Evolutionary conservation across 1,284 basidiomycete species (phyloP), one percentile per base, ranked within the genome.

Genomic region (Schizophyllum amplum): DNA sequence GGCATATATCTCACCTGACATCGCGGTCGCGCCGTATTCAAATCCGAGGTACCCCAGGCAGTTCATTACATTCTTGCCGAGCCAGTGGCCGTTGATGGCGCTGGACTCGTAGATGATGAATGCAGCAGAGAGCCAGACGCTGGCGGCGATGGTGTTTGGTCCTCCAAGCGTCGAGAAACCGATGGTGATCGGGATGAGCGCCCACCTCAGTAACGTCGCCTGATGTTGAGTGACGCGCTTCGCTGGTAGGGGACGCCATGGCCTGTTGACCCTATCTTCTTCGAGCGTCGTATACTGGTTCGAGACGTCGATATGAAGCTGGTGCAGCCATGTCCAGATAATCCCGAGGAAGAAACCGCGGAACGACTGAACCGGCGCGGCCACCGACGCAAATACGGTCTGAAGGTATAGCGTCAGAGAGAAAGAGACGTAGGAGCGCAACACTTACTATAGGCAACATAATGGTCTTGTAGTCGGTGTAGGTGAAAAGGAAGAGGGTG

Each of bases 311-410:
- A 65, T 68, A 20, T 73, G 73, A 5, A 79, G 65, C 9, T 76
- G 60, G 54, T 76, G 71, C 0, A 75, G 55, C 76, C 76, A 78
- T n/a, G 71, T 69, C 77, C 77, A 78, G 17, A 70, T 56, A 1
- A 68, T 52, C n/a, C 58, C 57, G 22, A 57, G 64, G 0, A 61
- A 57, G 0, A 71, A 51, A 1, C 59, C 59, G 2, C 49, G 23
- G 4, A 57, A n/a, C 7, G 59, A 66, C 2, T 62, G 51, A 1
- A 66, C 20, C 0, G 72, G 69, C 0, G 72, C 68, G 3, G 69
- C 62, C 3, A 66, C 68, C 48, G 52, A 60, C 1, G 72, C 70
- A 23, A 72, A 71, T n/a, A 67, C 54, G 4, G 68, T 69, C 74
- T 77, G 54, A 15, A 47, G 55, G 15, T 21, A 24, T 17, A 25